These are phyloP conservation scores for Phytophthora sp. DNA, from an alignment of 352 stramenopile species.

Conservation along the genomic window DNA sequence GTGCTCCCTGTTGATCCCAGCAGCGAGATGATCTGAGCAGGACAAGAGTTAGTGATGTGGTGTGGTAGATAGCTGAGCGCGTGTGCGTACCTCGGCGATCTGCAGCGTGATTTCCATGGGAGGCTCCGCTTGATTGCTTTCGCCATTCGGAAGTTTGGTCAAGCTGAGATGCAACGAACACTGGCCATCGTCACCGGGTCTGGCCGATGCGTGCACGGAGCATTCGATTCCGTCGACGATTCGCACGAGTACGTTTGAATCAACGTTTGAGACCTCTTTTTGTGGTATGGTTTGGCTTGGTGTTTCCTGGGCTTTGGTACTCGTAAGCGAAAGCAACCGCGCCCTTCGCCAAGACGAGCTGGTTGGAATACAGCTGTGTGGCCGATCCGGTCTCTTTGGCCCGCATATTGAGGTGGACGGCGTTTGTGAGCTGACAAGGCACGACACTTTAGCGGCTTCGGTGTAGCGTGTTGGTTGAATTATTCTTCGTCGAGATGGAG, in stretches of 20 bases:
- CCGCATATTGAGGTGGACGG: conserved; percentile 8
- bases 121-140: conserved; percentile 9
- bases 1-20: conserved; percentile 9
- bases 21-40: conserved; percentile 28
- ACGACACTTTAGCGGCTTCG: conserved; percentile 13
- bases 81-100: conserved; percentile 26
- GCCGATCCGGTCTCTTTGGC: conserved; percentile 34
- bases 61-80: background rate
- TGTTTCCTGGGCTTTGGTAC: background rate
- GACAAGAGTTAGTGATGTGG: background rate
- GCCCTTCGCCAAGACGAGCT: conserved; percentile 21
- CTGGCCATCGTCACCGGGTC: conserved; percentile 5
- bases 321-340: conserved; percentile 20
- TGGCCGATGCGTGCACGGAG: conserved; percentile 20
- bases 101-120: conserved; percentile 33
- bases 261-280: background rate
- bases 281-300: conserved; percentile 11
- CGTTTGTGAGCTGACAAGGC: conserved; percentile 6
- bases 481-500: conserved; percentile 6
- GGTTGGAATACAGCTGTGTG: conserved; percentile 32
- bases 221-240: conserved; percentile 26
- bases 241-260: background rate
- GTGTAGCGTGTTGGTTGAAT: conserved; percentile 5
- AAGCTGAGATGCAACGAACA: conserved; percentile 28
- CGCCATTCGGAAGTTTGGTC: background rate